Conservation (phyloP, 192 early-diverging fungal species). For the Polychytrium aggregatum region DNA sequence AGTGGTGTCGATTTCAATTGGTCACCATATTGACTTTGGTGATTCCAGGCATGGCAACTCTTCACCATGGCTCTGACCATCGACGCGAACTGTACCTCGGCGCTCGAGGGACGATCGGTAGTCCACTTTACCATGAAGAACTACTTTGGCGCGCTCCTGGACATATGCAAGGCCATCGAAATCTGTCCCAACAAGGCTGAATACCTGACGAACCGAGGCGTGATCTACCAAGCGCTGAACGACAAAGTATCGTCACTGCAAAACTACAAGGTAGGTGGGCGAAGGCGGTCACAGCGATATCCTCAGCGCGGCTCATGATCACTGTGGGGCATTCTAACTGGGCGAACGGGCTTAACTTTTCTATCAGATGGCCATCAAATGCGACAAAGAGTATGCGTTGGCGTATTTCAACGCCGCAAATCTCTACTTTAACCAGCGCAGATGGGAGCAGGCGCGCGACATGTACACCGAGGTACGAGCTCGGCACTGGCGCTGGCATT, state of each 20-base stretch:
- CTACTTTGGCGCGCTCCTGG: constrained; percentile 36
- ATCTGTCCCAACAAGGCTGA: constrained; percentile 30
- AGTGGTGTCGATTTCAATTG: not conserved
- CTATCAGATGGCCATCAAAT: constrained; percentile 31
- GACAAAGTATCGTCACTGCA: constrained; percentile 36
- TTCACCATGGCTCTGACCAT: constrained; percentile 33
- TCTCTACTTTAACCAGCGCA: constrained; percentile 33
- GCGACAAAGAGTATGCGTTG: constrained; percentile 29
- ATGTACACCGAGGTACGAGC: constrained; percentile 24
- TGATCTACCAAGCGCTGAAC: constrained; percentile 33
- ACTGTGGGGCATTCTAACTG: too few relatives aligned
- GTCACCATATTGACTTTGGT: not conserved
- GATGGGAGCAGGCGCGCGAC: constrained; percentile 31
- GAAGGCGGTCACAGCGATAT: too few relatives aligned
- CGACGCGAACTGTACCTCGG: constrained; percentile 29
- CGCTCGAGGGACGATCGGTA: constrained; percentile 40
- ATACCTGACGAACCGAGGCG: constrained; percentile 35
- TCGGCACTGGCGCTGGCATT: too few relatives aligned
- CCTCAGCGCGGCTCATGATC: too few relatives aligned
- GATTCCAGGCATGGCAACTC: constrained; percentile 25
- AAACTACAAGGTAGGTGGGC: constrained; percentile 30
- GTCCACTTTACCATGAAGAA: constrained; percentile 28
- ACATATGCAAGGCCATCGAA: constrained; percentile 36
- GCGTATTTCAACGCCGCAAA: constrained; percentile 40
- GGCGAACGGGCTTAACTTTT: constrained; percentile 3